Evolutionary conservation across 2,329 filamentous ascomycete species (phyloP), one percentile per base, ranked within the genome.

Genomic region (Pyricularia pennisetigena): DNA sequence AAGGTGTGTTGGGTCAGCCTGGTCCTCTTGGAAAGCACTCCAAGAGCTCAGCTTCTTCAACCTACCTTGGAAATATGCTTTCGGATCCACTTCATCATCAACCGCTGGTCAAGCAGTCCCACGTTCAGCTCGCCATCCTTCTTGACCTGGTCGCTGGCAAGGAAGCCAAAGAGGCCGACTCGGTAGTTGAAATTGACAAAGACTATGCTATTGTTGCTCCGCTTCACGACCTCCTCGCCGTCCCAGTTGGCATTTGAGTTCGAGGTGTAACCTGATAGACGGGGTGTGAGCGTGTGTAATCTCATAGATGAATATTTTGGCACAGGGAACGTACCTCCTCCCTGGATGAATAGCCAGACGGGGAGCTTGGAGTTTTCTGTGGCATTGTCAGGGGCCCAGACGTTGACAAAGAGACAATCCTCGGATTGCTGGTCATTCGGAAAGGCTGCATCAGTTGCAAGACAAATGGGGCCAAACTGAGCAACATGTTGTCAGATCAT

Each of bases 101-200:
- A 80, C 10, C 85, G 80, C 76, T 90, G 87, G 72, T 91, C 88
- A 3, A 89, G 79, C 1, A 91, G 76, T 0, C 88, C 89, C 1
- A 79, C 85, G 72, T 91, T 91, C 7, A 88, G 79, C 65, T 83
- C 80, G 0, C 87, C 87, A 69, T 85, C 76, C 12, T 78, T 74
- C 29, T 81, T 80, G 10, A 90, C 80, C 63, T 83, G 79, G 30
- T 85, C 80, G 54, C 86, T 83, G 0, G 86, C 82, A 1, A 91
- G 79, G 72, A 90, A 91, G 0, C 88, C 89, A 71, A 85, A 85
- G 0, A 84, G 76, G 1, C 86, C 86, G 6, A 90, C 83, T 10
- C 88, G 83, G 72, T 88, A 88, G 75, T 87, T 86, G 74, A 88
- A 86, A 71, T 83, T 83, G 66, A 88, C 85, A 64, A 84, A 81